Percentiles rank a stretch among this genome's conserved stretches.
These are phyloP conservation scores for Eurotiales sp. DNA, from an alignment of 2,329 filamentous ascomycete species.

Conservation along the genomic window DNA sequence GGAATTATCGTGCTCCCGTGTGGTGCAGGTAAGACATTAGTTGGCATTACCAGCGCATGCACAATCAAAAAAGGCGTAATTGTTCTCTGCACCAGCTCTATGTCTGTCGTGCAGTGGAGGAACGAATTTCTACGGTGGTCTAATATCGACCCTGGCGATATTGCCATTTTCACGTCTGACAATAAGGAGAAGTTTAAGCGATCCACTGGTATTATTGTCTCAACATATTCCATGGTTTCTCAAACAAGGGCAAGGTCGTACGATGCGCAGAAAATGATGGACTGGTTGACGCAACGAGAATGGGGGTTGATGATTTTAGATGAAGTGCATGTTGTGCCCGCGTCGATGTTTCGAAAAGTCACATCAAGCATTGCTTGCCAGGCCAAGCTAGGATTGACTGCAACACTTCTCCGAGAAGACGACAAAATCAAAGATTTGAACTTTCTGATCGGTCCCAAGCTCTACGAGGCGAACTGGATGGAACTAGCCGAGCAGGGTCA, in stretches of 20 bases:
- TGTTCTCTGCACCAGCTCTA: constrained; percentile 91
- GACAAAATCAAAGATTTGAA: constrained; percentile 98
- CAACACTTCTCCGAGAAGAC: constrained; percentile 89
- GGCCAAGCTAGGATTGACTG: constrained; percentile 89
- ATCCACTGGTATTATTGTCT: constrained; percentile 93
- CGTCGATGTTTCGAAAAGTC: constrained; percentile 92
- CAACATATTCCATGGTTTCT: constrained; percentile 98
- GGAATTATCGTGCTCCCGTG: constrained; percentile 96
- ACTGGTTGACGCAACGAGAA: constrained; percentile 81
- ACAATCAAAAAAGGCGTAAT: constrained; percentile 97
- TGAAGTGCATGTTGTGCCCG: constrained; percentile 96
- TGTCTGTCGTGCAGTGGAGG: constrained; percentile 97
- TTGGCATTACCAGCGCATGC: constrained; percentile 96
- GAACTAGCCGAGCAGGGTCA: constrained; percentile 94
- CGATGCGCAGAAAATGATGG: constrained; percentile 96
- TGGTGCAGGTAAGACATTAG: constrained; percentile 92
- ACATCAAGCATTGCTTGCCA: constrained; percentile 92
- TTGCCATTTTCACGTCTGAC: constrained; percentile 91
- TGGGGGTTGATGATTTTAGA: constrained; percentile 98
- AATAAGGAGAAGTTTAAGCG: constrained; percentile 82
- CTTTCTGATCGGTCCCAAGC: constrained; percentile 92
- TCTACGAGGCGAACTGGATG: constrained; percentile 99
- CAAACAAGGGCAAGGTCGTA: constrained; percentile 82
- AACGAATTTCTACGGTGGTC: constrained; percentile 98
- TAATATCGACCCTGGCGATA: constrained; percentile 91